Conservation (phyloP, 441 rosid species). For the Populus hybrid region DNA sequence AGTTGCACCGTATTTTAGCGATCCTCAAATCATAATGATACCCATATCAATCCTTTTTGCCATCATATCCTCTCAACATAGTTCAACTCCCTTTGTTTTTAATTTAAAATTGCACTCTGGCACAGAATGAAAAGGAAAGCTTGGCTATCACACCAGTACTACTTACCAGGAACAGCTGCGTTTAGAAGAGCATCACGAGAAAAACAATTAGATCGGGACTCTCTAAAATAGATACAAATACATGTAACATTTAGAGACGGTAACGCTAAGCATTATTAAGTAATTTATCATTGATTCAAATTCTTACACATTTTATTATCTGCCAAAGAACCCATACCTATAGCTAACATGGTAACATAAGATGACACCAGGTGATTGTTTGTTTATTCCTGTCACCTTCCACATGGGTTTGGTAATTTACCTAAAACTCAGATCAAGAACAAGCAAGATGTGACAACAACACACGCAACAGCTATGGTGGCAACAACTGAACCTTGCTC, state of each 20-base stretch:
- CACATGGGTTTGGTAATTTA: constrained; percentile 8
- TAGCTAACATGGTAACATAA: neutral
- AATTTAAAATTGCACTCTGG: neutral
- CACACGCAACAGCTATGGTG: constrained; percentile 58
- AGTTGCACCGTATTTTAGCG: neutral
- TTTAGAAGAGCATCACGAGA: neutral
- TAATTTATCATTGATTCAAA: neutral
- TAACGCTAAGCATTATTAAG: neutral
- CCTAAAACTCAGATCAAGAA: constrained; percentile 46
- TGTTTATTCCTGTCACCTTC: constrained; percentile 17
- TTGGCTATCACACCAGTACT: neutral
- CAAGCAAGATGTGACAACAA: constrained; percentile 48
- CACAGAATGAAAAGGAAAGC: neutral
- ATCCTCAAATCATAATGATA: neutral
- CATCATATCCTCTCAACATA: neutral
- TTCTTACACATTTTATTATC: neutral
- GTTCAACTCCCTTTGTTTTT: too few relatives aligned
- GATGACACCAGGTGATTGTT: constrained; percentile 4
- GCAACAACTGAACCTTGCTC: constrained; percentile 80
- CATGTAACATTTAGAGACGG: neutral
- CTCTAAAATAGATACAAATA: neutral
- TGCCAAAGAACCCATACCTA: neutral
- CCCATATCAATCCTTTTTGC: neutral
- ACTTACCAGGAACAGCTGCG: neutral
- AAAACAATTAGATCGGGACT: neutral